Evolutionary conservation across 2,329 filamentous ascomycete species (phyloP), one percentile per base, ranked within the genome.

Genomic region (Hyphodiscus sp.): DNA sequence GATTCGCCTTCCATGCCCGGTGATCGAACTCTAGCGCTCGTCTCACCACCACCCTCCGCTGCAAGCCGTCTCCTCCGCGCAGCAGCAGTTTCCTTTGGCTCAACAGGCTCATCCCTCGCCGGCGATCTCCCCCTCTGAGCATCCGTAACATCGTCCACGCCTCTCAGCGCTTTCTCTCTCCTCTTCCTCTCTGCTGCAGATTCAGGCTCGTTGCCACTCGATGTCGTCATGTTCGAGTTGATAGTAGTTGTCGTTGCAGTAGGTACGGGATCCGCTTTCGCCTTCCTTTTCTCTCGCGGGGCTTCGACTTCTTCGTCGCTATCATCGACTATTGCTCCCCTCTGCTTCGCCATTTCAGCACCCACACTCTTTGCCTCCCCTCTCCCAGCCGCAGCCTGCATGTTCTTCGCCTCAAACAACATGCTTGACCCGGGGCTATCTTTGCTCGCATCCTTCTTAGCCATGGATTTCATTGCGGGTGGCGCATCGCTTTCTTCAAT

Each of bases 111-210:
- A 16, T 49, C 41, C 18, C 38, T 44, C n/a, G 45, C 52, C 26
- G 41, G 33, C 18, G 20, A 20, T 16, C 57, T 50, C 4, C 51
- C 55, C 18, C 50, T 46, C 33, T 61, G 57, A 15, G 52, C 55
- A 33, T 53, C 46, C 15, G 57, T 59, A 19, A 61, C 71, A 6
- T 75, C 73, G 29, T 70, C 70, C 29, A 74, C 75, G 15, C 73
- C 60, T 58, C 73, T 70, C 41, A 73, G 65, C 0, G 73, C 80
- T 11, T 78, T 77, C 47, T 88, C 74, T 51, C 87, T 79, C 15
- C 87, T 76, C 54, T 81, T 78, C 44, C 82, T 77, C 70, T 91
- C 87, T 0, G 38, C 49, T 19, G 53, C 48, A 42, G 61, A 54
- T 19, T 52, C 69, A 53, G 53, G 51, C 33, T 48, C 16, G 15